A percentile compares a stretch with the other conserved stretches of the same genome.
phyloP scores from a whole-genome alignment of 2,329 filamentous ascomycete species.

The Aspergillus arachidicola region DNA sequence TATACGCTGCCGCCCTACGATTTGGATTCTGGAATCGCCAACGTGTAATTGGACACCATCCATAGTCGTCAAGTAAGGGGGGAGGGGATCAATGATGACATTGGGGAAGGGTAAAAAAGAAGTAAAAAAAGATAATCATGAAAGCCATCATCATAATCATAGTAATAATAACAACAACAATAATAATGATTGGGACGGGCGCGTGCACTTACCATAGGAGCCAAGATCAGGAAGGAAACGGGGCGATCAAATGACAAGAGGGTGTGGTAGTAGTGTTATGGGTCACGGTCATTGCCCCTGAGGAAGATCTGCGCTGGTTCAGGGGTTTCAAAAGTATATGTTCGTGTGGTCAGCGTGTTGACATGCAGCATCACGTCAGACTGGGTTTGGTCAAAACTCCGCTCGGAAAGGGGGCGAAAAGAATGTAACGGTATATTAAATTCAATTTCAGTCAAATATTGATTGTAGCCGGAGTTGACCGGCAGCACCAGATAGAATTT shows the following conservation, averaged over 20 bases:
- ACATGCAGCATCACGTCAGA: constrained; percentile 3
- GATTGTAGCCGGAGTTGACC: not conserved
- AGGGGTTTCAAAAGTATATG: constrained; percentile 2
- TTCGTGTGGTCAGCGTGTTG: not conserved
- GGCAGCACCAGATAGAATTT: not conserved
- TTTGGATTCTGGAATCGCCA: not conserved
- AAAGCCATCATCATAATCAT: not conserved
- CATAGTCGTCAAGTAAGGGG: not conserved
- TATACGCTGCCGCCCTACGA: not conserved
- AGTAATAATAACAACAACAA: not conserved
- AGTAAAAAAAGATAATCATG: not conserved
- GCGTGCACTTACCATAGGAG: not conserved
- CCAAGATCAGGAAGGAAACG: constrained; percentile 3
- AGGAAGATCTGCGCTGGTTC: constrained; percentile 10
- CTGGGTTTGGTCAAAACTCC: not conserved
- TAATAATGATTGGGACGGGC: not conserved
- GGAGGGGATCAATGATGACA: not conserved
- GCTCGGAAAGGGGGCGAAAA: not conserved
- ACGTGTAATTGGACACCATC: not conserved
- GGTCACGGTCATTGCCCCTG: constrained; percentile 4
- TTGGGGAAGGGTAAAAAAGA: not conserved
- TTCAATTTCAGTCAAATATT: no score
- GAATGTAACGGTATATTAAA: not conserved
- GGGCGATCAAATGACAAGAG: constrained; percentile 8
- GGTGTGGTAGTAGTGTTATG: not conserved